These are phyloP conservation scores for Monosporascus cannonballus DNA, from an alignment of 2,329 filamentous ascomycete genomes.

Conservation along the genomic window DNA sequence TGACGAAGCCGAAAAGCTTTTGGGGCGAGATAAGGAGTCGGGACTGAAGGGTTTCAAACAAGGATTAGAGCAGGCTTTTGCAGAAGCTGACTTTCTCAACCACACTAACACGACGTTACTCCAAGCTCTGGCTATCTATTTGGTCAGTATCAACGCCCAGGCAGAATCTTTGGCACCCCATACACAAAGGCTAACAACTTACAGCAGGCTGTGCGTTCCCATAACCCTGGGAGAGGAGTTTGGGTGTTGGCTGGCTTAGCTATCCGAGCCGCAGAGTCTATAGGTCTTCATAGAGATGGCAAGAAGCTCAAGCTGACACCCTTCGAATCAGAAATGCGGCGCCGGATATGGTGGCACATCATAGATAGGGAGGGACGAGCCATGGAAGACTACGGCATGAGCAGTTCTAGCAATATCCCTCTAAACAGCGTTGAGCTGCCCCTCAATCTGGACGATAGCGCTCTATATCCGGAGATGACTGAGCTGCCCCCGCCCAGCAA, in stretches of 20 bases:
- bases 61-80: not conserved
- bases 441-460: not conserved
- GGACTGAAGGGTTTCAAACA: not conserved
- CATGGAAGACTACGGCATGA: not conserved
- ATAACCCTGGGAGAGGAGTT: constrained; percentile 1
- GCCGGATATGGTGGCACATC: constrained; percentile 25
- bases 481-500: not conserved
- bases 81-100: not conserved
- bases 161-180: not conserved
- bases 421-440: not conserved
- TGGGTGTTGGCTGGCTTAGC: constrained; percentile 20
- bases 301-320: constrained; percentile 15
- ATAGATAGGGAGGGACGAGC: not conserved
- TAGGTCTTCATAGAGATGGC: constrained; percentile 24
- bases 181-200: not conserved
- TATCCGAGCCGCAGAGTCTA: constrained; percentile 21
- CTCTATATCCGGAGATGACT: not conserved
- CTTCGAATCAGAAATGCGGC: constrained; percentile 23
- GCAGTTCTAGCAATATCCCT: not conserved
- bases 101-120: not conserved
- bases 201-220: not conserved
- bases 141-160: not conserved
- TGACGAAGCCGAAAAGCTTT: not conserved
- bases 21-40: not conserved
- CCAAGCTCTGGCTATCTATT: not conserved